Conservation (phyloP, 2,329 filamentous ascomycete species). For the Phialophora verrucosa region DNA sequence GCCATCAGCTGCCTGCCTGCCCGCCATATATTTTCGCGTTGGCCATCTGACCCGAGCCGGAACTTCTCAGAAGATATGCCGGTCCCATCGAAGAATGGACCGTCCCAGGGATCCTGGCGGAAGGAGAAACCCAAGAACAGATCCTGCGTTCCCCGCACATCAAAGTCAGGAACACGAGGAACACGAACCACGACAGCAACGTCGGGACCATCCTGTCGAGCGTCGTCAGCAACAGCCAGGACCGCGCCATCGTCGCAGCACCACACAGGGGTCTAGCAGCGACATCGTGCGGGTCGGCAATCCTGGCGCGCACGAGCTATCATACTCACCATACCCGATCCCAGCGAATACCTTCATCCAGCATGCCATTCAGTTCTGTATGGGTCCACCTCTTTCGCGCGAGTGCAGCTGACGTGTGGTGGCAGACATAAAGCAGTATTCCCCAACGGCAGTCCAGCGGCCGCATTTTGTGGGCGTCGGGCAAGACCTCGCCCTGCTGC, state of each 20-base stretch:
- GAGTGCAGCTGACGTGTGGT: background rate
- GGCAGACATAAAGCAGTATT: conserved; percentile 26
- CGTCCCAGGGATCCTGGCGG: background rate
- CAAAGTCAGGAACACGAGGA: conserved; percentile 8
- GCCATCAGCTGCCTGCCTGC: background rate
- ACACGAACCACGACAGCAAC: conserved; percentile 1
- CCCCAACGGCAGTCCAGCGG: conserved; percentile 22
- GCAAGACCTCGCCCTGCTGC: conserved; percentile 23
- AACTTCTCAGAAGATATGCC: conserved; percentile 13
- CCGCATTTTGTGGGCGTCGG: conserved; percentile 24
- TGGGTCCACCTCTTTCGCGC: background rate
- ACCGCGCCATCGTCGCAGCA: conserved; percentile 14
- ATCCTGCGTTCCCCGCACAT: conserved; percentile 5
- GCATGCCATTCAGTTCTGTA: conserved; percentile 22
- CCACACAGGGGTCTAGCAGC: conserved; percentile 1
- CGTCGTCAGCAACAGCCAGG: conserved; percentile 3
- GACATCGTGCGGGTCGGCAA: background rate
- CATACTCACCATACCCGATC: conserved; percentile 9
- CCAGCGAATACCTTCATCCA: conserved; percentile 18
- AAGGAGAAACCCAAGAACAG: background rate
- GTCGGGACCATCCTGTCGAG: background rate
- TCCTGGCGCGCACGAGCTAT: conserved; percentile 3
- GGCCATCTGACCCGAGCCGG: background rate
- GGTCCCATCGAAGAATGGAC: conserved; percentile 8
- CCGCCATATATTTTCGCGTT: conserved; percentile 7